Percentiles rank a stretch among this genome's conserved stretches.
phyloP scores from a whole-genome alignment of 1,139 yeast genomes.

The Eremothecium cymbalariae region DNA sequence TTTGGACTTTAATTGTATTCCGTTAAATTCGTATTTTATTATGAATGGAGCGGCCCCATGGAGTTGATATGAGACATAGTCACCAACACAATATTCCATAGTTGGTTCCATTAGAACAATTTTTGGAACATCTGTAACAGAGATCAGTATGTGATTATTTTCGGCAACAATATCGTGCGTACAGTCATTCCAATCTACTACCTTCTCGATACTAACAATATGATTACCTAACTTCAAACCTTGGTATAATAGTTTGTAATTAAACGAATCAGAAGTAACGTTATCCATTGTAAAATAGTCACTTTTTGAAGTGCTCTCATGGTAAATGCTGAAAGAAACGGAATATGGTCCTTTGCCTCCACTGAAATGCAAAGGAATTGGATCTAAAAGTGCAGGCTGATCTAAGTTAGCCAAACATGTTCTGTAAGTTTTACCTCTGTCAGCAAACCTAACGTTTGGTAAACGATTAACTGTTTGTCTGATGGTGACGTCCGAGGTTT shows the following conservation, averaged over 20 bases:
- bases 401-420: conserved; percentile 52
- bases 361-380: conserved; percentile 45
- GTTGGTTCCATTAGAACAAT: conserved; percentile 40
- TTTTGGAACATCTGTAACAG: conserved; percentile 70
- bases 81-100: conserved; percentile 80
- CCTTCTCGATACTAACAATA: conserved; percentile 45
- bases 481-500: conserved; percentile 37
- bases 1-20: conserved; percentile 48
- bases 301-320: conserved; percentile 44
- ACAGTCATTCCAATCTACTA: conserved; percentile 71
- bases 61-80: conserved; percentile 66
- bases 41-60: conserved; percentile 76
- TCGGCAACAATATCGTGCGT: conserved; percentile 36
- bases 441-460: conserved; percentile 50
- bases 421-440: conserved; percentile 40
- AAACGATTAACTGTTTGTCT: conserved; percentile 53
- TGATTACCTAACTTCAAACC: conserved; percentile 49
- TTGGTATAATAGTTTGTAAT: conserved; percentile 36
- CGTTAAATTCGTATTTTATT: conserved; percentile 67
- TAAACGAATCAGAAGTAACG: conserved; percentile 31
- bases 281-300: conserved; percentile 35
- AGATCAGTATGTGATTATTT: conserved; percentile 36
- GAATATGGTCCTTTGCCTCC: conserved; percentile 60
- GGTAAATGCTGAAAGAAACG: conserved; percentile 45
- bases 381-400: conserved; percentile 34